phyloP scores from a whole-genome alignment of 2,329 filamentous ascomycete genomes.

The Fusarium bactridioides region DNA sequence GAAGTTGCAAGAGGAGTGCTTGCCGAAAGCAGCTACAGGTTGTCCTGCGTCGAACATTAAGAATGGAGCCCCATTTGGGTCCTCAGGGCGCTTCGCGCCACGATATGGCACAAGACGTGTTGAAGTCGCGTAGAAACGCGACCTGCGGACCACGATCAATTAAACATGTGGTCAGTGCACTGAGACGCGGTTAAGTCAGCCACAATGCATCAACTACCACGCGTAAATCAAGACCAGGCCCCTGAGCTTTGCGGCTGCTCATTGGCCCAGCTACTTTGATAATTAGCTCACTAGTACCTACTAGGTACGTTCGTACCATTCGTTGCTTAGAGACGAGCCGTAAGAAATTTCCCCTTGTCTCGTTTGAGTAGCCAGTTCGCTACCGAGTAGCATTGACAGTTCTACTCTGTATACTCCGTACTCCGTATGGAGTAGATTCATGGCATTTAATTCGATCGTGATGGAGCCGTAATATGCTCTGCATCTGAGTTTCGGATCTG shows the following conservation, averaged over 20 bases:
- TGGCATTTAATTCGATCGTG: constrained; percentile 16
- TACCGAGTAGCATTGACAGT: constrained; percentile 3
- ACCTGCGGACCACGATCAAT: constrained; percentile 41
- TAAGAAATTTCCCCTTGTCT: constrained; percentile 1
- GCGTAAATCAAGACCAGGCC: neutral
- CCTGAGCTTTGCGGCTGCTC: neutral
- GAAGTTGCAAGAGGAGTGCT: constrained; percentile 30
- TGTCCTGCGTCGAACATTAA: constrained; percentile 30
- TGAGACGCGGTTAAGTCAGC: constrained; percentile 22
- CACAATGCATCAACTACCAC: constrained; percentile 12
- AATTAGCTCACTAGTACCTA: constrained; percentile 6
- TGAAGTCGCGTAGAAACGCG: constrained; percentile 45
- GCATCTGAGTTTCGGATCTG: constrained; percentile 14
- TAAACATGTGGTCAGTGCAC: constrained; percentile 42
- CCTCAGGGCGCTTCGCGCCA: constrained; percentile 33
- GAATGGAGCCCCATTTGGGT: constrained; percentile 20
- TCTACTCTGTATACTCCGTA: neutral
- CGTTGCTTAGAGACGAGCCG: constrained; percentile 15
- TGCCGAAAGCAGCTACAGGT: constrained; percentile 24
- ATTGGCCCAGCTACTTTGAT: constrained; percentile 9
- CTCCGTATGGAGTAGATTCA: neutral
- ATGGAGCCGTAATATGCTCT: neutral
- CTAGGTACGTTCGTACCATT: neutral
- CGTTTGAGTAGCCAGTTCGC: constrained; percentile 27
- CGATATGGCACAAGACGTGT: constrained; percentile 32